Evolutionary conservation across 352 stramenopile species (phyloP).

Genomic region (Halophytophthora polymorphica): DNA sequence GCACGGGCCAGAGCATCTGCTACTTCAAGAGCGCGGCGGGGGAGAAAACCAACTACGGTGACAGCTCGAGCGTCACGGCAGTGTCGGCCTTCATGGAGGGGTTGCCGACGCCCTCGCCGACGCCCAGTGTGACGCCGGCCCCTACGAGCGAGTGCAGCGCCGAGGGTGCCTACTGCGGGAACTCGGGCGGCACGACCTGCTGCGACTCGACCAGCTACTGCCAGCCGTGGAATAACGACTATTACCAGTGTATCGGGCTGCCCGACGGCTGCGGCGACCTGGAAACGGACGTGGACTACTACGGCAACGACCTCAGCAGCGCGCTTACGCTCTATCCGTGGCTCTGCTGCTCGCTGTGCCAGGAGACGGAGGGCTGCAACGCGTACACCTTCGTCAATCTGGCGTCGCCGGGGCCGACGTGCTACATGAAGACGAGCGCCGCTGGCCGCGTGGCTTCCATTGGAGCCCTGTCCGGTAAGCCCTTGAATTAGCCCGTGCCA

Average conservation of each 20-base stretch:
- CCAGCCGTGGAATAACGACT: slow-evolving; percentile 46
- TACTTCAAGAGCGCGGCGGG: slow-evolving; percentile 26
- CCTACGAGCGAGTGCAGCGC: slow-evolving; percentile 17
- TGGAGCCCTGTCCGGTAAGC: slow-evolving; percentile 31
- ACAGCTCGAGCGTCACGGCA: slow-evolving; percentile 25
- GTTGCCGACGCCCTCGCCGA: slow-evolving; percentile 5
- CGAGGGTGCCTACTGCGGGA: slow-evolving; percentile 41
- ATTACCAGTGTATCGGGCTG: slow-evolving; percentile 50
- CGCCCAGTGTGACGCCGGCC: slow-evolving; percentile 10
- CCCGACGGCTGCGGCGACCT: slow-evolving; percentile 31
- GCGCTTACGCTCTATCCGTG: slow-evolving; percentile 27
- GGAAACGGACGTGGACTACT: slow-evolving; percentile 50
- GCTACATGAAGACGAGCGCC: slow-evolving; percentile 42
- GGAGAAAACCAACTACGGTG: slow-evolving; percentile 36
- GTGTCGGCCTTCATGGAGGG: slow-evolving; percentile 21
- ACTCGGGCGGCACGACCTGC: slow-evolving; percentile 32
- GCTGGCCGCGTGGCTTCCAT: slow-evolving; percentile 15
- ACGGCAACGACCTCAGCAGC: slow-evolving; percentile 35
- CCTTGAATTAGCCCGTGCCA: slow-evolving; percentile 7
- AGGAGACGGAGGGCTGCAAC: slow-evolving; percentile 27
- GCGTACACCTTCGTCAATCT: slow-evolving; percentile 52
- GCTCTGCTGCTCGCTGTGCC: slow-evolving; percentile 32
- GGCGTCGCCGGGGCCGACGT: slow-evolving; percentile 28
- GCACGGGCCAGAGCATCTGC: slow-evolving; percentile 22
- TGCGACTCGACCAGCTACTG: slow-evolving; percentile 34